Percentiles rank a stretch among this genome's conserved stretches.
These are phyloP conservation scores for Tolypocladium sp. DNA, from an alignment of 2,329 filamentous ascomycete genomes.

Conservation along the genomic window DNA sequence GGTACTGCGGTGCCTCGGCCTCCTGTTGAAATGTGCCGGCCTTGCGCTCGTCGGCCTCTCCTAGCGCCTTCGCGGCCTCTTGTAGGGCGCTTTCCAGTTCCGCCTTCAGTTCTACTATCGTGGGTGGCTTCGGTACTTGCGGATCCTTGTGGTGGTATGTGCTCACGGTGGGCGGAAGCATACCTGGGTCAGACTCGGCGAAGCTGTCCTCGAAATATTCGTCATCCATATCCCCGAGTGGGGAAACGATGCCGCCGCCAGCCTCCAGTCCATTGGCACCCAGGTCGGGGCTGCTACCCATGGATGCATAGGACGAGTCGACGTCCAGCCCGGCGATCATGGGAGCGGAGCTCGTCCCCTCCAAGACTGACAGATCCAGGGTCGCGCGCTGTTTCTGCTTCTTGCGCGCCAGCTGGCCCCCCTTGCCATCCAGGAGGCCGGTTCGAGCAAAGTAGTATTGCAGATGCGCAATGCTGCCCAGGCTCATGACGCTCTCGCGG, in stretches of 20 bases:
- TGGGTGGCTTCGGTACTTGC: slow-evolving; percentile 73
- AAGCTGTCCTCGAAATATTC: slow-evolving; percentile 48
- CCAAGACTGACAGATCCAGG: slow-evolving; percentile 48
- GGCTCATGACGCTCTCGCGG: slow-evolving; percentile 87
- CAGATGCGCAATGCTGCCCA: slow-evolving; percentile 93
- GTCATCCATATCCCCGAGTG: slow-evolving; percentile 29
- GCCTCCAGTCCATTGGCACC: slow-evolving; percentile 27
- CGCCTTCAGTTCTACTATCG: slow-evolving; percentile 65
- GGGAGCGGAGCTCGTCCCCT: slow-evolving; percentile 20
- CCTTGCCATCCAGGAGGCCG: slow-evolving; percentile 86
- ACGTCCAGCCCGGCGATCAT: slow-evolving; percentile 36
- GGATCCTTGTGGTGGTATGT: slow-evolving; percentile 86
- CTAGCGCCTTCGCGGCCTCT: slow-evolving; percentile 59
- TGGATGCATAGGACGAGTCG: slow-evolving; percentile 52
- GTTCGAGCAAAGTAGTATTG: slow-evolving; percentile 98
- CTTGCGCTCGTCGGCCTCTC: slow-evolving; percentile 41
- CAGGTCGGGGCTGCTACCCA: slow-evolving; percentile 50
- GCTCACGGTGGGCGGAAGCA: slow-evolving; percentile 94
- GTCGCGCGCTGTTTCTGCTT: slow-evolving; percentile 51
- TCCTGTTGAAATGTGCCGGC: slow-evolving; percentile 16
- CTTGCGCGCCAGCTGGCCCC: slow-evolving; percentile 71
- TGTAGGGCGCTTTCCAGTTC: slow-evolving; percentile 58
- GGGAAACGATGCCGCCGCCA: slow-evolving; percentile 35
- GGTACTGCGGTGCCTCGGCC: slow-evolving; percentile 17
- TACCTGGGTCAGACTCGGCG: slow-evolving; percentile 59